A percentile compares a stretch with the other conserved stretches of the same genome.
phyloP scores from a whole-genome alignment of 164 flowering plant species.

The Magnolia officinalis region DNA sequence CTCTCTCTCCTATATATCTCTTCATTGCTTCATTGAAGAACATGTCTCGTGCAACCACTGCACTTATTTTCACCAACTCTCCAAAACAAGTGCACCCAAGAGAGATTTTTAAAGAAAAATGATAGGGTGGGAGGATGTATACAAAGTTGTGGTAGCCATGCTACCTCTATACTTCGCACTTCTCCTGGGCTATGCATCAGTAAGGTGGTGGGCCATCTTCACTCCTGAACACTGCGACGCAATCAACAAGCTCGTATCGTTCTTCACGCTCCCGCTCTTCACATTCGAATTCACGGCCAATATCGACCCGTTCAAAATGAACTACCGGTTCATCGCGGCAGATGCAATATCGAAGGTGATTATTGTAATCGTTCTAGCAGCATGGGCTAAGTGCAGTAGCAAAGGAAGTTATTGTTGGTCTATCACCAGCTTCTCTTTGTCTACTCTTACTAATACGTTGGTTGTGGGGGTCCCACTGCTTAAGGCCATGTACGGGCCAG shows the following conservation, averaged over 20 bases:
- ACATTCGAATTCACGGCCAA: constrained; percentile 55
- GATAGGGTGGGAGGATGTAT: constrained; percentile 45
- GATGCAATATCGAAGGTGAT: constrained; percentile 59
- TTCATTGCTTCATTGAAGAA: constrained; percentile 4
- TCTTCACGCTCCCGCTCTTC: constrained; percentile 70
- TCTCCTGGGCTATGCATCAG: constrained; percentile 48
- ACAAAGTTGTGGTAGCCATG: constrained; percentile 49
- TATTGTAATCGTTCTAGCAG: constrained; percentile 37
- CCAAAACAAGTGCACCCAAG: background rate
- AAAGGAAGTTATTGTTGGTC: constrained; percentile 64
- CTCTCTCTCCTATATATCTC: constrained; percentile 8
- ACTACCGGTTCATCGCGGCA: constrained; percentile 46
- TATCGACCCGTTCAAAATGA: constrained; percentile 55
- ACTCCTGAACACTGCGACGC: constrained; percentile 53
- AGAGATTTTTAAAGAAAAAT: constrained; percentile 14
- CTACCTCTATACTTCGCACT: constrained; percentile 51
- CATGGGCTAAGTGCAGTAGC: constrained; percentile 60
- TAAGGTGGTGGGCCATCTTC: constrained; percentile 64
- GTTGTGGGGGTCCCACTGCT: constrained; percentile 72
- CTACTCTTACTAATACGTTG: constrained; percentile 56
- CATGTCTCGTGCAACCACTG: background rate
- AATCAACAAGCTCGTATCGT: constrained; percentile 56
- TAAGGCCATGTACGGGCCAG: constrained; percentile 63
- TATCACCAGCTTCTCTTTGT: constrained; percentile 64
- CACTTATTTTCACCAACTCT: background rate